A percentile compares a stretch with the other conserved stretches of the same genome.
Evolutionary conservation across 108 stramenopile genomes (phyloP).

Genomic region (Stephanodiscus triporus): DNA sequence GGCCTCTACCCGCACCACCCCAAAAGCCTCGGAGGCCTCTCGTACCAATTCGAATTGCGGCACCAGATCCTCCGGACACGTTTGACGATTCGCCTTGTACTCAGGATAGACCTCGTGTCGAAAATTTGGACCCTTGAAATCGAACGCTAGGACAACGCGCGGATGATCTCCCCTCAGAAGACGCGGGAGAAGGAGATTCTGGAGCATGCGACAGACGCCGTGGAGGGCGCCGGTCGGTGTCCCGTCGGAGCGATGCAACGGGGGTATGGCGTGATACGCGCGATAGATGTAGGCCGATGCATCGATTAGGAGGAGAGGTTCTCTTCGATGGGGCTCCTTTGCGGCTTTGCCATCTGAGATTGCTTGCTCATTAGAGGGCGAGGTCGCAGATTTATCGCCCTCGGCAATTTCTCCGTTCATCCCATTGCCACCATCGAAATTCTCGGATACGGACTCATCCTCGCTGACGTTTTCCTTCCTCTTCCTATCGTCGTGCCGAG

Average conservation of each 20-base stretch:
- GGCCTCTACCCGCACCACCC: slow-evolving; percentile 74
- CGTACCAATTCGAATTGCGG: slow-evolving; percentile 83
- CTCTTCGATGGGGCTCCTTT: slow-evolving; percentile 12
- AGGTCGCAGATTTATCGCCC: slow-evolving; percentile 10
- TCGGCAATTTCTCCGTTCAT: neutral
- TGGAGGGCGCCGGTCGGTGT: slow-evolving; percentile 83
- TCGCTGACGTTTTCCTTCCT: slow-evolving; percentile 4
- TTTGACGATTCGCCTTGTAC: slow-evolving; percentile 85
- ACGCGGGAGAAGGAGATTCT: slow-evolving; percentile 65
- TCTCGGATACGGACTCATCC: slow-evolving; percentile 2
- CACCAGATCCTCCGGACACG: slow-evolving; percentile 81
- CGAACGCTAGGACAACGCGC: slow-evolving; percentile 81
- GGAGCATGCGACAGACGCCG: slow-evolving; percentile 90
- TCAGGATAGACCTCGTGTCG: slow-evolving; percentile 77
- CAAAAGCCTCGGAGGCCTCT: slow-evolving; percentile 82
- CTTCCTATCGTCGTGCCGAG: slow-evolving; percentile 21
- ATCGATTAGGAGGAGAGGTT: slow-evolving; percentile 81
- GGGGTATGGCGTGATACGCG: slow-evolving; percentile 86
- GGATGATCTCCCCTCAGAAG: slow-evolving; percentile 70
- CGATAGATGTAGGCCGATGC: slow-evolving; percentile 89
- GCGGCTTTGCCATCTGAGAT: neutral
- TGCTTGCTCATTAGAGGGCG: neutral
- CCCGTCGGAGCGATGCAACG: slow-evolving; percentile 83
- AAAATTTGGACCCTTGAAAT: slow-evolving; percentile 67
- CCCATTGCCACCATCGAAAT: neutral